These are phyloP conservation scores for Zygosaccharomyces siamensis DNA, from an alignment of 805 yeast species.

Conservation along the genomic window DNA sequence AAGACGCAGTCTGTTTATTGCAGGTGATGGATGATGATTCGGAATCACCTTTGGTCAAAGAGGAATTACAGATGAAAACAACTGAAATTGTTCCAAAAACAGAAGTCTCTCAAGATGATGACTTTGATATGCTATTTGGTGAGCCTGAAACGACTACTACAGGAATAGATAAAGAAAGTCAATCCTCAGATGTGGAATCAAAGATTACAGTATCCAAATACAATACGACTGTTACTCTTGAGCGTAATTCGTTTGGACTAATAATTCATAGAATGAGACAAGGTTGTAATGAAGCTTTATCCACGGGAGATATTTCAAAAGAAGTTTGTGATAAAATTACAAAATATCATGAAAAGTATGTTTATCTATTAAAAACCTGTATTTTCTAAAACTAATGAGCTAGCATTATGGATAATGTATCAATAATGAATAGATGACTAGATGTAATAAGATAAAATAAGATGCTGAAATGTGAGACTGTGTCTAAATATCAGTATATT, in stretches of 20 bases:
- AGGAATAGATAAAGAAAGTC: slow-evolving; percentile 22
- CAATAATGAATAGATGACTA: background rate
- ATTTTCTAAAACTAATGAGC: slow-evolving; percentile 14
- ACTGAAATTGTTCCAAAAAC: slow-evolving; percentile 13
- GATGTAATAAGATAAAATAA: background rate
- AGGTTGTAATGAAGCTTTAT: slow-evolving; percentile 15
- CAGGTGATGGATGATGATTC: slow-evolving; percentile 17
- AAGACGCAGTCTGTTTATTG: slow-evolving; percentile 24
- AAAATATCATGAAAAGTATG: slow-evolving; percentile 23
- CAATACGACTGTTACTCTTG: slow-evolving; percentile 11
- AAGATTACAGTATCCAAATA: slow-evolving; percentile 3
- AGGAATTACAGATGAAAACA: slow-evolving; percentile 10
- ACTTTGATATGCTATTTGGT: slow-evolving; percentile 35
- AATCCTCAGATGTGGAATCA: slow-evolving; percentile 8
- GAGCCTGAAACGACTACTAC: slow-evolving; percentile 31
- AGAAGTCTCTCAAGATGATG: slow-evolving; percentile 28
- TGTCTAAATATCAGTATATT: background rate
- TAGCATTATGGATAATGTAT: background rate
- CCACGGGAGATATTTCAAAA: slow-evolving; percentile 13
- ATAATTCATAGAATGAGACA: slow-evolving; percentile 22
- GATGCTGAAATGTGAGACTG: background rate
- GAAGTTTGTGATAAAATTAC: slow-evolving; percentile 18
- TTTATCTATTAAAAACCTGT: slow-evolving; percentile 22
- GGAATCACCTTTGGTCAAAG: slow-evolving; percentile 2
- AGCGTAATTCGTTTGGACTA: slow-evolving; percentile 26